phyloP scores from a whole-genome alignment of 1,139 yeast genomes.

The Blastobotrys malaysiensis region DNA sequence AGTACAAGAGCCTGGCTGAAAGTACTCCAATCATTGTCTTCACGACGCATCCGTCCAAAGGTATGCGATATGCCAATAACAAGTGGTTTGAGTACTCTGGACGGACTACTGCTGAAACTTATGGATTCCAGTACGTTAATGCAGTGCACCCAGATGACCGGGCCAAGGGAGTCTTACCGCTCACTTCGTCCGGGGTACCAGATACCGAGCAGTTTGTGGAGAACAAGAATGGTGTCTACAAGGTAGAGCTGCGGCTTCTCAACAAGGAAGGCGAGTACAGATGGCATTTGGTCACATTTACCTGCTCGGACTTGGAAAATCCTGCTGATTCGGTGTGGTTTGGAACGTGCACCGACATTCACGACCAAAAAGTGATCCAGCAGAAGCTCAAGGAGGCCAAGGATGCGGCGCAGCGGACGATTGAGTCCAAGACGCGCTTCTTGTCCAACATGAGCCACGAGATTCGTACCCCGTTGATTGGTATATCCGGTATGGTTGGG shows the following conservation, averaged over 20 bases:
- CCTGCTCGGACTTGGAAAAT: constrained; percentile 22
- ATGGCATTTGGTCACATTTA: constrained; percentile 31
- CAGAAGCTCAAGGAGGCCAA: constrained; percentile 73
- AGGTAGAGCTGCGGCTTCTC: constrained; percentile 27
- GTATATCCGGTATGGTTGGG: constrained; percentile 93
- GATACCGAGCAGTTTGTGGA: constrained; percentile 15
- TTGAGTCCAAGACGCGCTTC: constrained; percentile 85
- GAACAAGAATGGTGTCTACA: constrained; percentile 19
- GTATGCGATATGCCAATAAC: constrained; percentile 32
- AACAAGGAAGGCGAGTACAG: constrained; percentile 27
- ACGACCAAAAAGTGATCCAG: constrained; percentile 41
- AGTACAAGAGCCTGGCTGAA: constrained; percentile 33
- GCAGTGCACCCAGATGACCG: constrained; percentile 32
- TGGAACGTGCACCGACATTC: constrained; percentile 35
- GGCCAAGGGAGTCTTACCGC: constrained; percentile 24
- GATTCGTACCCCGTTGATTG: constrained; percentile 85
- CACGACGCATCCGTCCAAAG: constrained; percentile 28
- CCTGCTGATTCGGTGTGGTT: constrained; percentile 28
- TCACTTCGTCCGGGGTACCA: constrained; percentile 10
- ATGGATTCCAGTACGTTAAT: constrained; percentile 30
- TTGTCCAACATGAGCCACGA: constrained; percentile 92
- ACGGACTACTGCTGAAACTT: constrained; percentile 25
- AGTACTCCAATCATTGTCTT: constrained; percentile 35
- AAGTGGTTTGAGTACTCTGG: constrained; percentile 35
- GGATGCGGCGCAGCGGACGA: constrained; percentile 84